These are phyloP conservation scores for Acacia acuminata DNA, from an alignment of 306 rosid species.

Conservation along the genomic window DNA sequence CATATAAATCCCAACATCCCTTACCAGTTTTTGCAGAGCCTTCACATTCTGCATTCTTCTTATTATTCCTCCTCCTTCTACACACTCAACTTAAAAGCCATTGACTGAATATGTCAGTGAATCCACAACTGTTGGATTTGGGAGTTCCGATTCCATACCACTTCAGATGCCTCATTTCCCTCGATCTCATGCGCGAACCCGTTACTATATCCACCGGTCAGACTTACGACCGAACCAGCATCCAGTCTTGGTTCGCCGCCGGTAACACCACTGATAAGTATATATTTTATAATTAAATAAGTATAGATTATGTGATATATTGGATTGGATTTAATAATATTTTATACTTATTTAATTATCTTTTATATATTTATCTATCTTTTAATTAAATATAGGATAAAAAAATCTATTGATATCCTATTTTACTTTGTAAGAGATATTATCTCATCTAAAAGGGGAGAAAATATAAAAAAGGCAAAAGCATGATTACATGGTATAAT, in stretches of 20 bases:
- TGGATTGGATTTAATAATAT: too few relatives aligned
- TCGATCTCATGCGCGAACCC: slow-evolving; percentile 89
- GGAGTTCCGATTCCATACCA: slow-evolving; percentile 79
- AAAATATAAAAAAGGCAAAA: too few relatives aligned
- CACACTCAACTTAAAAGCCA: not conserved
- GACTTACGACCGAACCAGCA: slow-evolving; percentile 85
- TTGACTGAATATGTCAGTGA: slow-evolving; percentile 55
- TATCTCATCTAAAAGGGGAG: too few relatives aligned
- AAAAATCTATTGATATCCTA: too few relatives aligned
- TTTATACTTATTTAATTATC: too few relatives aligned
- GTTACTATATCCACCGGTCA: slow-evolving; percentile 90
- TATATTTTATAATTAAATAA: too few relatives aligned
- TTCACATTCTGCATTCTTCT: slow-evolving; percentile 38
- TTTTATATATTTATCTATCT: too few relatives aligned
- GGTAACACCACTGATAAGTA: too few relatives aligned
- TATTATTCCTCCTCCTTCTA: not conserved
- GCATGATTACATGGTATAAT: too few relatives aligned
- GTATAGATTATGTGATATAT: too few relatives aligned
- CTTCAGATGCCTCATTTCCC: slow-evolving; percentile 86
- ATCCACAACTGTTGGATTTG: slow-evolving; percentile 81
- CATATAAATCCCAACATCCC: slow-evolving; percentile 41
- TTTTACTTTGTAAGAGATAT: too few relatives aligned
- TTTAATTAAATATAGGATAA: too few relatives aligned
- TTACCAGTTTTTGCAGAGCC: slow-evolving; percentile 52
- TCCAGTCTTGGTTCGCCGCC: slow-evolving; percentile 84